Base-by-base conservation (phyloP, 305 asterid genomes). In the Euphrasia arctica region DNA sequence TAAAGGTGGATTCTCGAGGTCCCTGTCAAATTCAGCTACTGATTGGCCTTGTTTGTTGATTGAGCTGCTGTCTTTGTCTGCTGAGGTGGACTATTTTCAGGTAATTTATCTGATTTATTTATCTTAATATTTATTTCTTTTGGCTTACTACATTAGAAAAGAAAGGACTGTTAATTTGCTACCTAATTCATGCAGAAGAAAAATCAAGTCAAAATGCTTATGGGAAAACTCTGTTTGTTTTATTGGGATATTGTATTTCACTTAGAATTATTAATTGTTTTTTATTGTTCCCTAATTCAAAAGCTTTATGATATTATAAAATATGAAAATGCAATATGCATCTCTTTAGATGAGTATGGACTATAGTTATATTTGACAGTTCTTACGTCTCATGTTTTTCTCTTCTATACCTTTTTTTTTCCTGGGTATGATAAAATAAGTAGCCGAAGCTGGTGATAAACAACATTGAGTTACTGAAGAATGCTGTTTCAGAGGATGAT, bases 401-500 rank as follows among this genome's bases (percentile, higher is more conserved):
- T 67, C 62, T 59, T 70, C 9, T 9, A 39, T 9, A 39, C 62
- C 62, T 75, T 15, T 61, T 18, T 67, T 54, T 73, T 75, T 67
- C 42, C 70, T 73, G 62, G 60, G 34, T 60, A 65, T 77, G 77
- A 70, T 50, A 65, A 80, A 67, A 79, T 67, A 69, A 78, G 81
- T 80, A 91, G 98, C 97, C 98, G 11, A 92, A 92, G 82, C 81
- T 92, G 82, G 97, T 92, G 81, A 81, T 92, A 69, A 92, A 92
- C 90, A 92, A 89, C 74, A 87, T 92, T 60, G 98, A 92, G 77
- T 75, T 92, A 66, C 74, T 92, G 77, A 92, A 89, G 91, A 70
- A 73, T 74, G 97, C 97, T 54, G 69, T 77, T 71, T 32, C 70
- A 58, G 80, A 67, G 29, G 90, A 85, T 84, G 91, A 87, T 77